These are phyloP conservation scores for Vaccinium darrowii DNA, from an alignment of 148 eudicot genomes.

Conservation along the genomic window DNA sequence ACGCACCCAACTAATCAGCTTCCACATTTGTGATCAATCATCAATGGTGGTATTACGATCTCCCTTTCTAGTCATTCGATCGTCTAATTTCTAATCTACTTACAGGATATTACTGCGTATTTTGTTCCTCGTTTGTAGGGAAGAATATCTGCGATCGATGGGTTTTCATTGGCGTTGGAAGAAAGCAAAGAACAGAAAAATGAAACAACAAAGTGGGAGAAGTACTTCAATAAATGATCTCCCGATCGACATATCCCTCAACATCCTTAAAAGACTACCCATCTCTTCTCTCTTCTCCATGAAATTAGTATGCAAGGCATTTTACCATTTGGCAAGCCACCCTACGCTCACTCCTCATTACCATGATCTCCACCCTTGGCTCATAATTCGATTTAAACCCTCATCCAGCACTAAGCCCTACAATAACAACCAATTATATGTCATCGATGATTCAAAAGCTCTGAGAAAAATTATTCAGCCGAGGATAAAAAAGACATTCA, in stretches of 20 bases:
- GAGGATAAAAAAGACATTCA: not conserved
- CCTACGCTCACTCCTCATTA: not conserved
- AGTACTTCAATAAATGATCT: not conserved
- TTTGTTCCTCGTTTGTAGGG: no score
- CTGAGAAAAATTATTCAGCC: not conserved
- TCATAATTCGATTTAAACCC: not conserved
- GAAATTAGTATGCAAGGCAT: not conserved
- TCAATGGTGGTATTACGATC: no score
- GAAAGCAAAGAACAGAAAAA: not conserved
- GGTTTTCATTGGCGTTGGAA: no score
- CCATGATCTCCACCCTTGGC: not conserved
- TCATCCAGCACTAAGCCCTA: not conserved
- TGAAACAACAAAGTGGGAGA: not conserved
- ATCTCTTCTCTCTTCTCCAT: not conserved
- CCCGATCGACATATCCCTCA: not conserved
- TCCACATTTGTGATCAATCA: no score
- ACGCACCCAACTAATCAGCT: no score
- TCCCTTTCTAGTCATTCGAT: no score
- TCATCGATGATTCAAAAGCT: not conserved
- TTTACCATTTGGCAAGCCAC: not conserved
- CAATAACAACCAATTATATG: not conserved
- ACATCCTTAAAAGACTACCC: not conserved
- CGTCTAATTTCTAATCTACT: no score
- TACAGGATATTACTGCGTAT: no score
- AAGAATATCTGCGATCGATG: no score